These are phyloP conservation scores for Xylariales sp. DNA, from an alignment of 2,329 filamentous ascomycete genomes.

Conservation along the genomic window DNA sequence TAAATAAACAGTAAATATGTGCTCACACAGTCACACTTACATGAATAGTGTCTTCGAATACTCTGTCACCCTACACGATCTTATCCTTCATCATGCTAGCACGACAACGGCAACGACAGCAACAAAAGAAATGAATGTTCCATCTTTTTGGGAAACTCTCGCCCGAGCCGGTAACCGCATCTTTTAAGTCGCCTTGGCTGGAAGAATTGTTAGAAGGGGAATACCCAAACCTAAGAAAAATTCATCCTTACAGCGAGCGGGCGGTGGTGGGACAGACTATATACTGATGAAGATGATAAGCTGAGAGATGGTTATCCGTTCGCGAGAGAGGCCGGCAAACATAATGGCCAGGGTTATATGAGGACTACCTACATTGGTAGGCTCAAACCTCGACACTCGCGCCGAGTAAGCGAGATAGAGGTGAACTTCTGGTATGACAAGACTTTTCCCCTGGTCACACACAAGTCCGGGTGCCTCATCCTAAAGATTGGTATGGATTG, in stretches of 20 bases:
- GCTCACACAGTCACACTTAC: too few species aligned
- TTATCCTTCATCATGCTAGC: not conserved
- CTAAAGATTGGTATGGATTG: too few species aligned
- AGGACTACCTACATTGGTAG: conserved; percentile 9
- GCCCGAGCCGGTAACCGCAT: conserved; percentile 14
- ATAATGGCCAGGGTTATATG: conserved; percentile 7
- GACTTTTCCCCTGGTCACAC: not conserved
- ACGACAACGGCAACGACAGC: not conserved
- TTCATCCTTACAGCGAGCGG: conserved; percentile 3
- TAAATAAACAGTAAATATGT: too few species aligned
- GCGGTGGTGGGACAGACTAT: not conserved
- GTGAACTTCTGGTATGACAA: not conserved
- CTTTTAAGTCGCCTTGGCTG: not conserved
- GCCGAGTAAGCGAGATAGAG: not conserved
- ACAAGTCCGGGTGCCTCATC: too few species aligned
- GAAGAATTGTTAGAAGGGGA: not conserved
- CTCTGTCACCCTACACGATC: not conserved
- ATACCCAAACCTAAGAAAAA: conserved; percentile 9
- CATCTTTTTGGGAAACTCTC: conserved; percentile 22
- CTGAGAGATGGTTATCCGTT: not conserved
- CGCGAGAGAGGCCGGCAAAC: not conserved
- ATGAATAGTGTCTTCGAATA: too few species aligned
- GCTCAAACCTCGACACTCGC: conserved; percentile 12
- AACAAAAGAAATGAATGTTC: not conserved
- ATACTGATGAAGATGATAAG: not conserved